Evolutionary conservation across 345 rosid species (phyloP), one percentile per base, ranked within the genome.

Genomic region (Camelina hispida): DNA sequence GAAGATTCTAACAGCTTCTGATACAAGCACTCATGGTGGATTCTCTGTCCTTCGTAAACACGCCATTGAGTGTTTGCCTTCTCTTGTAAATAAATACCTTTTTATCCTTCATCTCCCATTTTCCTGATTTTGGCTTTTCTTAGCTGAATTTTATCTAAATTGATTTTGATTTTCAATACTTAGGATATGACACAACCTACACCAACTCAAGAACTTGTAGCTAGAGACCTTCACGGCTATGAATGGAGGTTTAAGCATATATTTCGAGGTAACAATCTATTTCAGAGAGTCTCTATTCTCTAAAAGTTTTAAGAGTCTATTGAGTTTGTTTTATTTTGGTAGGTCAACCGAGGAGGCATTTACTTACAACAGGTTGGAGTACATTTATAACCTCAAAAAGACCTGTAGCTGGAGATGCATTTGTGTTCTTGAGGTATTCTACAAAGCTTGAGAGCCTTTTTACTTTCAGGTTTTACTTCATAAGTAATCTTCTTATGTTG

Each of bases 21-120:
- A 93, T 68, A 93, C 96, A 9, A 93, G 98, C 84, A 93, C 98
- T 43, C 96, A 93, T 78, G 98, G 98, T 66, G 98, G 98, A 40
- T 93, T 93, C 81, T 93, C 98, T 68, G 95, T 93, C 79, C 90
- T 90, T 16, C 81, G 91, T 53, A 93, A 88, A 83, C 94, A 93
- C 30, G 98, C 98, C 5, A 88, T 85, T 6, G 98, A 90, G 68
- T 88, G 96, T 76, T 75, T 93, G 35, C 96, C 96, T 61, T 83
- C 82, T 5, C 76, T 92, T 91, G 96, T 90, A 82, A 53, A 22
- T 28, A 28, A 0, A 28, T 23, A 38, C 12, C 54, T 34, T n/a
- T 47, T 25, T 38, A 63, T 58, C 61, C 34, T 62, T 55, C 10
- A 37, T 55, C 30, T 69, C 1, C 4, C 2, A 6, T 68, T 23